These are phyloP conservation scores for Tagetes erecta DNA, from an alignment of 129 eudicot species.

Conservation along the genomic window DNA sequence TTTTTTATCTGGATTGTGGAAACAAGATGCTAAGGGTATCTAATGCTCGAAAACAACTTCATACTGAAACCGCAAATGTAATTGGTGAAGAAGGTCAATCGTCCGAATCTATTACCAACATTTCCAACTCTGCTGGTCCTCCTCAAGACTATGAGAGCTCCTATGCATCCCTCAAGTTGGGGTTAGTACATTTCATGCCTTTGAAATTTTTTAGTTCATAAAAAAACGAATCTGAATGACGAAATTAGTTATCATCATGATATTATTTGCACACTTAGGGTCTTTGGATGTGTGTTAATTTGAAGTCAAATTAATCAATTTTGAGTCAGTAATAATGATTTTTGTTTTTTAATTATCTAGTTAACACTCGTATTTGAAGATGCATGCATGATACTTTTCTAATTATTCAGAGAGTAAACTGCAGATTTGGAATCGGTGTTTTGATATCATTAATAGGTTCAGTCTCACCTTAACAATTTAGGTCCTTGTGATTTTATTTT, in stretches of 20 bases:
- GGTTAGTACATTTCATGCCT: constrained; percentile 50
- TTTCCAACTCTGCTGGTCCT: constrained; percentile 56
- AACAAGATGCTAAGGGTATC: constrained; percentile 55
- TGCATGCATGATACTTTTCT: not conserved
- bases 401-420: no score
- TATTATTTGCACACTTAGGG: not conserved
- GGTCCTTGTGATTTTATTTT: no score
- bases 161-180: constrained; percentile 80
- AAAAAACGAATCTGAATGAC: not conserved
- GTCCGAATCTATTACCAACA: constrained; percentile 59
- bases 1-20: not conserved
- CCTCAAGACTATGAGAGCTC: constrained; percentile 71
- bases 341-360: not conserved
- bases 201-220: not conserved
- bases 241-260: not conserved
- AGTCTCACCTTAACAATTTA: no score
- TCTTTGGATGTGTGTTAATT: constrained; percentile 8
- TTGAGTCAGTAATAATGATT: not conserved
- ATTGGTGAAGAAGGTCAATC: constrained; percentile 69
- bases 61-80: constrained; percentile 42
- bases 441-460: no score
- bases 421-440: no score
- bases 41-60: constrained; percentile 36
- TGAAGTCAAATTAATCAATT: not conserved
- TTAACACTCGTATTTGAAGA: not conserved